phyloP scores from a whole-genome alignment of 441 rosid genomes.

The Pelargonium myrrhifolium region DNA sequence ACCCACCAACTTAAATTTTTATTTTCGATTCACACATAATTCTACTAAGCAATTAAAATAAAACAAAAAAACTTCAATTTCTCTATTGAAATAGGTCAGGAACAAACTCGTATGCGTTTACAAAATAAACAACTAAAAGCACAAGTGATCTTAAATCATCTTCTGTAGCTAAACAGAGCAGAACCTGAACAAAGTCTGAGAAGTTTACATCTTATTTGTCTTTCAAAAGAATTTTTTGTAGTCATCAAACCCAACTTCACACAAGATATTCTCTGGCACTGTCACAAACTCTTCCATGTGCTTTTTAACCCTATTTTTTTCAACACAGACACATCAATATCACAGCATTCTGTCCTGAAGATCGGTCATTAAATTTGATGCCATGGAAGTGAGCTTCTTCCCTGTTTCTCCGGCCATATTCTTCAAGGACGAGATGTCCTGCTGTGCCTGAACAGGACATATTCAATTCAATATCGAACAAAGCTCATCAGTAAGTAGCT shows the following conservation, averaged over 20 bases:
- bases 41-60: no score
- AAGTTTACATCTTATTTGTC: conserved; percentile 18
- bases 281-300: conserved; percentile 13
- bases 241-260: conserved; percentile 21
- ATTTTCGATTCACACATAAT: no score
- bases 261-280: conserved; percentile 20
- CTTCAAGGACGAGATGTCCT: conserved; percentile 77
- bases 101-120: no score
- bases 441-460: conserved; percentile 54
- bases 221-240: conserved; percentile 26
- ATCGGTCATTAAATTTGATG: conserved; percentile 67
- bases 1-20: no score
- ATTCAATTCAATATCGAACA: neutral
- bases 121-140: no score
- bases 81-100: no score
- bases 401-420: conserved; percentile 90
- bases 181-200: no score
- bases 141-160: no score
- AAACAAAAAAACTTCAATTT: no score
- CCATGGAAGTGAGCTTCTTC: conserved; percentile 73
- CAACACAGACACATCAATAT: conserved; percentile 6
- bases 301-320: neutral
- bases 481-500: no score
- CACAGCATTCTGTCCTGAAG: conserved; percentile 86
- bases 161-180: no score